Base-by-base conservation (phyloP, 2,329 filamentous ascomycete species). In the Thyridium curvatum region DNA sequence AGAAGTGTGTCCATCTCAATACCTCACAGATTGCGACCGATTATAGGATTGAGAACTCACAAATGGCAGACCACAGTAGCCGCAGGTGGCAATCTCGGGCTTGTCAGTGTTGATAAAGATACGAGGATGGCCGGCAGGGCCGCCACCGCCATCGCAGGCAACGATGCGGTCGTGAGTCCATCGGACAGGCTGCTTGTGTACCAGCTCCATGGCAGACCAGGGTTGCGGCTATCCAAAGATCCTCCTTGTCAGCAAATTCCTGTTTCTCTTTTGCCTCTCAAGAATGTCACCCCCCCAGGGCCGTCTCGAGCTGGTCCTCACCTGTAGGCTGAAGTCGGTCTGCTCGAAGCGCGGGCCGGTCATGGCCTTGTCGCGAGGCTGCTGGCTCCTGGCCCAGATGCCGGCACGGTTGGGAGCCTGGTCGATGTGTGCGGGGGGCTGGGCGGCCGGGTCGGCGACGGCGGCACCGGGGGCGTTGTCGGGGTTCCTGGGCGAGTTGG, bases 61-160 rank as follows among this genome's bases (percentile, higher is more conserved):
- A 61, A 82, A 98, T 52, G 93, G 93, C 50, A 93, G 62, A 38
- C 93, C 93, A 61, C 93, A 98, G 71, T 98, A 98, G 56, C 77
- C 83, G 73, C 93, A 98, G 60, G 72, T 72, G 64, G 79, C 79
- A 54, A 98, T 95, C 71, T 97, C 82, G 32, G 93, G 86, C 74
- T 96, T 97, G 68, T 98, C 93, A 50, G 86, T 83, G 68, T 98
- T 98, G 77, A 98, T 98, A 63, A 89, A 98, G 66, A 98, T 84
- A 56, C 79, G 79, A 36, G 93, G 93, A 64, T 98, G 93, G 32
- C 93, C 93, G 40, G 86, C 70, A 26, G 90, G 84, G 34, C 91
- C 93, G 50, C 90, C 90, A 42, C 91, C 93, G 42, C 93, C 93
- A 55, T 97, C 90, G 60, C 93, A 98, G 33, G 82, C 81, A 37